Percentiles rank a stretch among this genome's conserved stretches.
Conservation (phyloP, 345 rosid genomes). For the Brassica carinata region DNA sequence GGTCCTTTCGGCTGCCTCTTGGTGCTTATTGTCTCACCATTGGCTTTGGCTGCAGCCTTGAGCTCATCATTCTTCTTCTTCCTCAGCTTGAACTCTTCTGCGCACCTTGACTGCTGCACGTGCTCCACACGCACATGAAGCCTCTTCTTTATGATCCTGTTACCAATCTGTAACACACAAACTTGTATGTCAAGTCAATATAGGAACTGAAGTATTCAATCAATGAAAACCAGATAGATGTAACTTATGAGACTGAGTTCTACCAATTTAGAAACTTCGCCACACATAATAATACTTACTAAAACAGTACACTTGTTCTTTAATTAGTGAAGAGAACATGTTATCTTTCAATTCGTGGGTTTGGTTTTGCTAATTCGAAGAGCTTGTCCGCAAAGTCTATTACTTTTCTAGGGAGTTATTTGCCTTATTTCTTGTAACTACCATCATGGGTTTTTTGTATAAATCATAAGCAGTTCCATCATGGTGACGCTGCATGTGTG, state of each 20-base stretch:
- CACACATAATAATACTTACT: no score
- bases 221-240: no score
- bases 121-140: not conserved
- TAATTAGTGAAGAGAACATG: not conserved
- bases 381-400: conserved; percentile 1
- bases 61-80: not conserved
- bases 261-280: no score
- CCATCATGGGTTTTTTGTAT: not conserved
- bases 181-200: not conserved
- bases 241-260: no score
- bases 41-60: not conserved
- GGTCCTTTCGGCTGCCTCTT: not conserved
- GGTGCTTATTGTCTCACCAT: not conserved
- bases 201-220: no score
- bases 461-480: not conserved
- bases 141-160: not conserved
- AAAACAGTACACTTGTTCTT: not conserved
- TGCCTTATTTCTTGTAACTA: not conserved
- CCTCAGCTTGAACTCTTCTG: not conserved
- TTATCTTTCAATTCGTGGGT: not conserved
- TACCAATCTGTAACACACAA: not conserved
- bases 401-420: not conserved
- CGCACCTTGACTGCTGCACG: not conserved
- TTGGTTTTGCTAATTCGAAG: not conserved
- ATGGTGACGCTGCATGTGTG: conserved; percentile 20